A percentile compares a stretch with the other conserved stretches of the same genome.
These are phyloP conservation scores for Rhodosporidiobolus odoratus DNA, from an alignment of 768 basidiomycete species.

Conservation along the genomic window DNA sequence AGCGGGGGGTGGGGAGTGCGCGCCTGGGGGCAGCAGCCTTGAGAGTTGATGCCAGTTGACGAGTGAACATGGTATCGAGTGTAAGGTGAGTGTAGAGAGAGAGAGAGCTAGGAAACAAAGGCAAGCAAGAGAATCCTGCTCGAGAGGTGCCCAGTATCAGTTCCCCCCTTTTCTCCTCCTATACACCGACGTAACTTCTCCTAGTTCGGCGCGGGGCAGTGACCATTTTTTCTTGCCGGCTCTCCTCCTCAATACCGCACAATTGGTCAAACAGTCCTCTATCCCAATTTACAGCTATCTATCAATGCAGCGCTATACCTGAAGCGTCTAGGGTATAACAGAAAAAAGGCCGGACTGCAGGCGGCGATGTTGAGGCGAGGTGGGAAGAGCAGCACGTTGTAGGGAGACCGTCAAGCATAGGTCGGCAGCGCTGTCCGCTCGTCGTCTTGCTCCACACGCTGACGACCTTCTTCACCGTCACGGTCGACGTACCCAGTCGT, in stretches of 20 bases:
- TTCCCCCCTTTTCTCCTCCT: too few relatives aligned
- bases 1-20: neutral
- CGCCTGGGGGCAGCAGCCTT: neutral
- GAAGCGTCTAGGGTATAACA: too few relatives aligned
- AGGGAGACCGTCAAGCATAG: neutral
- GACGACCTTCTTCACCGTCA: neutral
- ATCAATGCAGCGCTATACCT: too few relatives aligned
- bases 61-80: neutral
- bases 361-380: neutral
- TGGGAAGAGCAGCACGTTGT: neutral
- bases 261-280: too few relatives aligned
- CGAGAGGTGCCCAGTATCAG: too few relatives aligned
- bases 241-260: too few relatives aligned
- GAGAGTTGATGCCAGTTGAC: neutral
- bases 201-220: too few relatives aligned
- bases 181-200: too few relatives aligned
- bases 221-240: too few relatives aligned
- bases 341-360: too few relatives aligned
- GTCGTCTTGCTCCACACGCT: neutral
- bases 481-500: neutral
- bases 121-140: neutral
- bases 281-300: too few relatives aligned
- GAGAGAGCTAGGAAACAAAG: neutral
- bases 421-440: neutral
- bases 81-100: neutral